Percentiles rank a stretch among this genome's conserved stretches.
Evolutionary conservation across 768 basidiomycete species (phyloP).

Genomic region (Panaeolus papilionaceus): DNA sequence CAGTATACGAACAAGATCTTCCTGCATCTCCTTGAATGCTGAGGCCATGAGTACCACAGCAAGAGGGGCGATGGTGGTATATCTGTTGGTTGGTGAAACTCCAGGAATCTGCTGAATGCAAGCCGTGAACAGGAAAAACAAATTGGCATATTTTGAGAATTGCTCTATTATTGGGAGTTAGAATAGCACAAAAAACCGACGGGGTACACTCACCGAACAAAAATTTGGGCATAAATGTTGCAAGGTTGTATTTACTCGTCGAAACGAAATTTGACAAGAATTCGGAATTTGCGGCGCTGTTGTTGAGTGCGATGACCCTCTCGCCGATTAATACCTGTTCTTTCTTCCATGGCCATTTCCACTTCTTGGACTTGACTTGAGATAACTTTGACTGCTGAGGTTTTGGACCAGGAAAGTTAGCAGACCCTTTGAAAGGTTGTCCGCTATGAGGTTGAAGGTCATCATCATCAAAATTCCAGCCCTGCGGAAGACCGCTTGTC

Average conservation of each 20-base stretch:
- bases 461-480: constrained; percentile 80
- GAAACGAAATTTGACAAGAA: constrained; percentile 86
- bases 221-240: constrained; percentile 92
- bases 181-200: constrained; percentile 7
- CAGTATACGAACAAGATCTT: constrained; percentile 77
- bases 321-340: constrained; percentile 71
- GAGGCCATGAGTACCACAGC: constrained; percentile 89
- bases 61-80: constrained; percentile 94
- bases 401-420: constrained; percentile 43
- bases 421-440: constrained; percentile 49
- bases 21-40: constrained; percentile 94
- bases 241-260: constrained; percentile 93
- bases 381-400: constrained; percentile 27
- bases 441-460: constrained; percentile 48
- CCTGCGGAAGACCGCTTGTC: constrained; percentile 59
- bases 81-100: constrained; percentile 94
- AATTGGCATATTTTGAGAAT: constrained; percentile 98
- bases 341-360: constrained; percentile 89
- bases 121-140: constrained; percentile 98
- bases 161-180: constrained; percentile 65
- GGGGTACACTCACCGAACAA: constrained; percentile 69
- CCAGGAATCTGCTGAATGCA: constrained; percentile 97
- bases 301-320: constrained; percentile 85
- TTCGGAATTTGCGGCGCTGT: constrained; percentile 65
- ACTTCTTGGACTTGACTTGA: constrained; percentile 46